Evolutionary conservation across 768 basidiomycete genomes (phyloP).

Genomic region (Leccinum disarticulatum): DNA sequence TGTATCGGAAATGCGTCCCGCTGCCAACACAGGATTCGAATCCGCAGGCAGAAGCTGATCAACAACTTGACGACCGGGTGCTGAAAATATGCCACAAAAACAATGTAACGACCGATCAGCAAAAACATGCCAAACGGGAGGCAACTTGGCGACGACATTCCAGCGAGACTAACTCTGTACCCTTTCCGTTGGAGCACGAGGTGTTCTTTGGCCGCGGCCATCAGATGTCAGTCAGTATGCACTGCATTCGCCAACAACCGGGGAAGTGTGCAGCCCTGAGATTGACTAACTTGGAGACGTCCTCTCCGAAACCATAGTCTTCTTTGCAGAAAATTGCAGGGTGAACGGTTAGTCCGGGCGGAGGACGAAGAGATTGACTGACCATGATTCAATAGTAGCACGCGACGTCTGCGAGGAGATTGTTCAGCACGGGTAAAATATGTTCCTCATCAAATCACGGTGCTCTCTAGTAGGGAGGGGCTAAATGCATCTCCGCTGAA

Average conservation of each 20-base stretch:
- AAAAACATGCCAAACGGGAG: background rate
- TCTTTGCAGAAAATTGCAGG: background rate
- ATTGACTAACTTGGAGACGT: background rate
- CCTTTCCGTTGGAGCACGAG: slow-evolving; percentile 7
- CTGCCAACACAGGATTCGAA: slow-evolving; percentile 13
- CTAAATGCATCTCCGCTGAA: slow-evolving; percentile 14
- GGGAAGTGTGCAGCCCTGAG: slow-evolving; percentile 8
- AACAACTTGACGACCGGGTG: slow-evolving; percentile 5
- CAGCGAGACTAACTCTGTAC: slow-evolving; percentile 9
- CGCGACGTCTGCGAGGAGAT: slow-evolving; percentile 12
- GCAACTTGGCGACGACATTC: slow-evolving; percentile 7
- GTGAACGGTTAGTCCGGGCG: background rate
- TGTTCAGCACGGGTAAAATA: slow-evolving; percentile 6
- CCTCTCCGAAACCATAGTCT: slow-evolving; percentile 13
- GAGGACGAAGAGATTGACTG: background rate
- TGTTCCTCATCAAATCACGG: slow-evolving; percentile 9
- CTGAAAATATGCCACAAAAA: background rate
- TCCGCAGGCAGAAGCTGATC: slow-evolving; percentile 9
- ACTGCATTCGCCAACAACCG: slow-evolving; percentile 13
- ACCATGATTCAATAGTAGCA: slow-evolving; percentile 8
- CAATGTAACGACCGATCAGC: background rate
- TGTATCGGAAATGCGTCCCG: background rate
- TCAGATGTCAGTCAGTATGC: slow-evolving; percentile 1
- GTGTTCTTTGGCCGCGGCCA: slow-evolving; percentile 9
- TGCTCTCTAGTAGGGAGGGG: slow-evolving; percentile 7